Percentiles rank a stretch among this genome's conserved stretches.
phyloP scores from a whole-genome alignment of 2,329 filamentous ascomycete species.

The Paracamarosporium sp. region DNA sequence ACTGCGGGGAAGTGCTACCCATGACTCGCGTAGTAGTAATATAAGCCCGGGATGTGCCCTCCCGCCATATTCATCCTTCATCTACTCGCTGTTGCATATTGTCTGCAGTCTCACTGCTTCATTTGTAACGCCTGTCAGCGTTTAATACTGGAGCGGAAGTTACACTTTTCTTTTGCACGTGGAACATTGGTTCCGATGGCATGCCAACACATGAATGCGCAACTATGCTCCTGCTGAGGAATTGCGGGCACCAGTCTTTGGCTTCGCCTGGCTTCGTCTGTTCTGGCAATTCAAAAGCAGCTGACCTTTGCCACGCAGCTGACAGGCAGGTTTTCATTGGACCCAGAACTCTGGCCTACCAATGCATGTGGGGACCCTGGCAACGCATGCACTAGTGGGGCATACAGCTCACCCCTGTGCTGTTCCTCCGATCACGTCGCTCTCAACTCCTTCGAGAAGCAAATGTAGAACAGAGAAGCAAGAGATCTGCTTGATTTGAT shows the following conservation, averaged over 20 bases:
- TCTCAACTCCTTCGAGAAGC: constrained; percentile 20
- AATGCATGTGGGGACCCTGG: constrained; percentile 33
- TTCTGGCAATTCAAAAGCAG: constrained; percentile 2
- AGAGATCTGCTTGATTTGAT: constrained; percentile 10
- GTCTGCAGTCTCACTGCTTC: constrained; percentile 28
- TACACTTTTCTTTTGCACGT: not conserved
- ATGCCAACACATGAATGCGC: not conserved
- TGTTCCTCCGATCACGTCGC: not conserved
- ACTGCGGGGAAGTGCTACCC: constrained; percentile 38
- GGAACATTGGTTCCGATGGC: not conserved
- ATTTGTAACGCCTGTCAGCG: constrained; percentile 28
- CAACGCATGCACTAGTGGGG: constrained; percentile 33
- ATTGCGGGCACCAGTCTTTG: not conserved
- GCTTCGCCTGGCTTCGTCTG: not conserved
- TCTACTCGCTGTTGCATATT: constrained; percentile 31
- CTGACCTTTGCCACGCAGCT: constrained; percentile 16
- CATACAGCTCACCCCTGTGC: constrained; percentile 18
- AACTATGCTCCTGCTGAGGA: not conserved
- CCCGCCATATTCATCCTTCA: constrained; percentile 32
- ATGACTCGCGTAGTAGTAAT: constrained; percentile 37
- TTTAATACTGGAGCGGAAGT: not conserved
- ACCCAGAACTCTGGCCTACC: constrained; percentile 18
- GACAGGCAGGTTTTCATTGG: constrained; percentile 14
- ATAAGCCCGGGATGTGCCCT: constrained; percentile 31
- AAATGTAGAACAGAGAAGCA: constrained; percentile 3